These are phyloP conservation scores for Penicillium samsonianum DNA, from an alignment of 495 filamentous ascomycete genomes.

Conservation along the genomic window DNA sequence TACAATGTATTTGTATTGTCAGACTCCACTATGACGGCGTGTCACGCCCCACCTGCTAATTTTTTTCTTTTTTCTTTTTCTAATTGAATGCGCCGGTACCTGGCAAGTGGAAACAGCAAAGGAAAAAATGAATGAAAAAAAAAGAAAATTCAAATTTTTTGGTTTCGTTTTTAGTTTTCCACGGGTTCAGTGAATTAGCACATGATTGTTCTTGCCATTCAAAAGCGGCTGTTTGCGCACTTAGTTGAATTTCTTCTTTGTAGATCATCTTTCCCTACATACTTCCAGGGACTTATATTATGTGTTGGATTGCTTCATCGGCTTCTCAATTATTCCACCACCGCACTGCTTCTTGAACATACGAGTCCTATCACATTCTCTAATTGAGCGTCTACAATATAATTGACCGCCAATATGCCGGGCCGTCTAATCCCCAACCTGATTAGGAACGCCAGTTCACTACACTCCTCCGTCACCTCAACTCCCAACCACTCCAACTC, in stretches of 20 bases:
- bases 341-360: conserved; percentile 34
- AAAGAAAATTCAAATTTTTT: conserved; percentile 14
- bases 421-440: conserved; percentile 51
- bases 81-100: conserved; percentile 12
- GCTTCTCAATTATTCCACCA: conserved; percentile 30
- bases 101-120: conserved; percentile 5
- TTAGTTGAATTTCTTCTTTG: not conserved
- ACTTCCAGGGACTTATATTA: conserved; percentile 19
- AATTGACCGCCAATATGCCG: conserved; percentile 36
- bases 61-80: conserved; percentile 8
- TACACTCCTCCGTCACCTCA: conserved; percentile 38
- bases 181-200: conserved; percentile 31
- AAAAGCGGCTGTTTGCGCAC: conserved; percentile 18
- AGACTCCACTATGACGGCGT: conserved; percentile 22
- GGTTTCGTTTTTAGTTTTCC: conserved; percentile 22
- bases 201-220: conserved; percentile 27
- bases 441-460: conserved; percentile 42
- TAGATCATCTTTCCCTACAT: conserved; percentile 4
- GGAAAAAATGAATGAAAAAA: conserved; percentile 3
- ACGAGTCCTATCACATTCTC: conserved; percentile 9
- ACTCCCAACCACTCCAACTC: conserved; percentile 43
- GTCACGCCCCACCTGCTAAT: conserved; percentile 8
- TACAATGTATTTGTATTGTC: conserved; percentile 5
- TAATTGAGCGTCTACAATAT: conserved; percentile 4
- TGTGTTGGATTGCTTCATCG: conserved; percentile 30